phyloP scores from a whole-genome alignment of 129 eudicot genomes.

The Tagetes erecta region DNA sequence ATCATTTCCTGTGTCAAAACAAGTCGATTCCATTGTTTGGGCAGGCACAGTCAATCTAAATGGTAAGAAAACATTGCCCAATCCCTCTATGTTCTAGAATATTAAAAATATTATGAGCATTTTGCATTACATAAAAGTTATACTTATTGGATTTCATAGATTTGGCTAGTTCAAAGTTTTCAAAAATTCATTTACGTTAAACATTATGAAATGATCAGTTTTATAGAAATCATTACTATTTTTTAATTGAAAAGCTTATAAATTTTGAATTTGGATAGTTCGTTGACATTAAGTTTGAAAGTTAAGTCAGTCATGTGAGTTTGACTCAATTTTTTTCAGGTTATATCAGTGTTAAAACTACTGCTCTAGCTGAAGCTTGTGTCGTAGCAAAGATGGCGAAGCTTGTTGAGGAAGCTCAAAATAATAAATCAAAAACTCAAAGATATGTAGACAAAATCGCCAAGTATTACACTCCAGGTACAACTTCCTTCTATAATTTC shows the following conservation, averaged over 20 bases:
- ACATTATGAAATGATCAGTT: not conserved
- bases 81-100: not conserved
- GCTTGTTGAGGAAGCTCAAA: slow-evolving; percentile 95
- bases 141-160: not conserved
- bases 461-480: slow-evolving; percentile 83
- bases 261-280: not conserved
- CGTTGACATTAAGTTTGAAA: slow-evolving; percentile 9
- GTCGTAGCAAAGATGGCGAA: slow-evolving; percentile 89
- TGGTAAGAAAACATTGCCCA: slow-evolving; percentile 43
- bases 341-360: slow-evolving; percentile 65
- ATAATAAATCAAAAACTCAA: slow-evolving; percentile 69
- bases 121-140: not conserved
- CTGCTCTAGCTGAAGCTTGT: slow-evolving; percentile 79
- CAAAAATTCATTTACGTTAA: not conserved
- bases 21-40: slow-evolving; percentile 70
- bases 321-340: slow-evolving; percentile 42
- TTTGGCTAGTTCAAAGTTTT: not conserved
- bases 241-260: not conserved
- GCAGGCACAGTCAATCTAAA: slow-evolving; percentile 94
- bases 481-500: not conserved
- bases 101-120: not conserved
- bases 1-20: slow-evolving; percentile 77
- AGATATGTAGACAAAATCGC: slow-evolving; percentile 72
- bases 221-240: too few species aligned
- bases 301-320: not conserved